Evolutionary conservation across 2,329 filamentous ascomycete genomes (phyloP).

Genomic region (Neofusicoccum kwambonambiense): DNA sequence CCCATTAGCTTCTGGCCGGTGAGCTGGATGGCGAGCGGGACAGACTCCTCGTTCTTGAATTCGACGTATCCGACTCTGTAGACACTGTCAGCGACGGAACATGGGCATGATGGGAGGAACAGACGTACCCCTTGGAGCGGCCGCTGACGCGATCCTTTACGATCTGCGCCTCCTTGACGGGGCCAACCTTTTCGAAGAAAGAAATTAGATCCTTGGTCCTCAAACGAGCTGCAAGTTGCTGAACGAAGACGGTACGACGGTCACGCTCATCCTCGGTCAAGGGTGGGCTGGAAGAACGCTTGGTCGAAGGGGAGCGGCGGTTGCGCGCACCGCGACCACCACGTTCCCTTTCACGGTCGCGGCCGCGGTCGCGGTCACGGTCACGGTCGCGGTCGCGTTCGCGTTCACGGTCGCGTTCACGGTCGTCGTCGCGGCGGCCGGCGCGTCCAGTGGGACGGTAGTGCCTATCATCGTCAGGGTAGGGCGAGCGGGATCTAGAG

Average conservation of each 20-base stretch:
- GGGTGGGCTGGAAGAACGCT: slow-evolving; percentile 56
- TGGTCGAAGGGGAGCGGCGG: slow-evolving; percentile 42
- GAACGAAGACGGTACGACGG: slow-evolving; percentile 94
- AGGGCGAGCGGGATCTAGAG: slow-evolving; percentile 37
- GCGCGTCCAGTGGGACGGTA: slow-evolving; percentile 29
- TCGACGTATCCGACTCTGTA: slow-evolving; percentile 96
- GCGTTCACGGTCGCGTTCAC: slow-evolving; percentile 53
- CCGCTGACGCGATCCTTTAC: slow-evolving; percentile 97
- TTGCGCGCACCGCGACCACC: slow-evolving; percentile 52
- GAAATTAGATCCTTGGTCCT: slow-evolving; percentile 88
- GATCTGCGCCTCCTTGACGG: slow-evolving; percentile 96
- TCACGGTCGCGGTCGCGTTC: slow-evolving; percentile 55
- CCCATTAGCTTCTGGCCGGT: slow-evolving; percentile 98
- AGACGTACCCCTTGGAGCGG: slow-evolving; percentile 87
- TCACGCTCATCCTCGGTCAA: slow-evolving; percentile 90
- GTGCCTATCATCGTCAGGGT: slow-evolving; percentile 35
- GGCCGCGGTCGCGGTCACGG: slow-evolving; percentile 55
- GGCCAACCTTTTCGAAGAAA: slow-evolving; percentile 93
- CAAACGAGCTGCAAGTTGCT: slow-evolving; percentile 92
- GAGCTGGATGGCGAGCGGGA: slow-evolving; percentile 90
- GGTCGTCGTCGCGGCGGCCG: slow-evolving; percentile 48
- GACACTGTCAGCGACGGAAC: slow-evolving; percentile 37
- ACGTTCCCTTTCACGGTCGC: slow-evolving; percentile 58
- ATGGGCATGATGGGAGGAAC: background rate
- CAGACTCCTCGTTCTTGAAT: slow-evolving; percentile 94